Percentiles rank a stretch among this genome's conserved stretches.
Conservation (phyloP, 768 basidiomycete species). For the Podaxis sp. region DNA sequence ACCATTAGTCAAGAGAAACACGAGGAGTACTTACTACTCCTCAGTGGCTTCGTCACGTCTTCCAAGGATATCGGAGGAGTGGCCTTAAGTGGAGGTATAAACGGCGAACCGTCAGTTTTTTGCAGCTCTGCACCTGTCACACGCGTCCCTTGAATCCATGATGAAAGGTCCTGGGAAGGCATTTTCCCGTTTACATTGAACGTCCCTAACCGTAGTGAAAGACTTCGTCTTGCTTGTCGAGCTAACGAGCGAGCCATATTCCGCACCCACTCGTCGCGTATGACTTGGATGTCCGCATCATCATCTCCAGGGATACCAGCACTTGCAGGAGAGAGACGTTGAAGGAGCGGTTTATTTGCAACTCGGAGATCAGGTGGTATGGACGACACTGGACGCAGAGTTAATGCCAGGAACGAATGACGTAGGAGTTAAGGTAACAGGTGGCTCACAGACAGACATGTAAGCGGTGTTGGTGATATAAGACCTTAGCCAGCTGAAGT, state of each 20-base stretch:
- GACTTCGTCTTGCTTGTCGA: slow-evolving; percentile 23
- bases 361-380: slow-evolving; percentile 54
- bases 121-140: not conserved
- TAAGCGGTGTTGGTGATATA: slow-evolving; percentile 30
- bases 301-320: slow-evolving; percentile 68
- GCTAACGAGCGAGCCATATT: slow-evolving; percentile 33
- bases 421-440: no score
- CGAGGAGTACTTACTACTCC: slow-evolving; percentile 17
- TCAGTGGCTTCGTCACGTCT: slow-evolving; percentile 22
- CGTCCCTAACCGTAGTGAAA: slow-evolving; percentile 63
- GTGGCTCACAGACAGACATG: slow-evolving; percentile 25
- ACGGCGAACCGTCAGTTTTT: not conserved
- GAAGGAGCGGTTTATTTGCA: slow-evolving; percentile 40
- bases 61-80: slow-evolving; percentile 34
- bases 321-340: slow-evolving; percentile 51
- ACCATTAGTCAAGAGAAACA: not conserved
- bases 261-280: slow-evolving; percentile 66
- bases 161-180: slow-evolving; percentile 66
- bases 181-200: slow-evolving; percentile 83
- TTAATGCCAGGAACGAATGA: not conserved
- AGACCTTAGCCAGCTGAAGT: slow-evolving; percentile 43
- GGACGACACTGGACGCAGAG: slow-evolving; percentile 29
- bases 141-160: slow-evolving; percentile 50
- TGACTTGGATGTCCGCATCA: slow-evolving; percentile 44
- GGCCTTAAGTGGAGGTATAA: slow-evolving; percentile 29